A percentile compares a stretch with the other conserved stretches of the same genome.
Conservation (phyloP, 306 rosid species). For the Cercis canadensis region DNA sequence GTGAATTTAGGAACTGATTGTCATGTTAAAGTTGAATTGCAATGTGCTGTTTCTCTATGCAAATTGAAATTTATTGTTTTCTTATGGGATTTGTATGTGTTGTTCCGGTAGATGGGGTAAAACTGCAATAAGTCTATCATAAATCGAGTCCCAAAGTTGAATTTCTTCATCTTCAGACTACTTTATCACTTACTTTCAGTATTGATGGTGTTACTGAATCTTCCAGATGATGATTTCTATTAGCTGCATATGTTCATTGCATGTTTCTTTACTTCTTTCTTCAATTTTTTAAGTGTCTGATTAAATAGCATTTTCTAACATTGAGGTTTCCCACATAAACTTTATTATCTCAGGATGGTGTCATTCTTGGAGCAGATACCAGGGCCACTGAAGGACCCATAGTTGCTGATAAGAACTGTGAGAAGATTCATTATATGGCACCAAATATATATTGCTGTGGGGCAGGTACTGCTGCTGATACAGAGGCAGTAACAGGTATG, state of each 20-base stretch:
- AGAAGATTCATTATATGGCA: constrained; percentile 96
- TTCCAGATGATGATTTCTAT: no score
- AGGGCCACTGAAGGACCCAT: constrained; percentile 97
- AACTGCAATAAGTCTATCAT: neutral
- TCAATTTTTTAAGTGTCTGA: neutral
- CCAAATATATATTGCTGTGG: constrained; percentile 98
- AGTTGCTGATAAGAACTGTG: constrained; percentile 93
- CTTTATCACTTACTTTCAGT: neutral
- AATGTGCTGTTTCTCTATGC: neutral
- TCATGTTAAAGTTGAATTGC: no score
- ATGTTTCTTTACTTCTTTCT: neutral
- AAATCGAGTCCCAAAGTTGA: neutral
- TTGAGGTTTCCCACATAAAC: neutral
- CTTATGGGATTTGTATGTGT: no score
- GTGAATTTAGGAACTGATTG: no score
- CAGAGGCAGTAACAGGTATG: constrained; percentile 97
- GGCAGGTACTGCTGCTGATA: constrained; percentile 99
- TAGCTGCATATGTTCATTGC: neutral
- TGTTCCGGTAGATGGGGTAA: neutral
- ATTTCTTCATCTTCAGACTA: neutral
- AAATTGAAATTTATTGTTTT: no score
- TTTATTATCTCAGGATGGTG: constrained; percentile 72
- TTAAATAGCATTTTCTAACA: constrained; percentile 9
- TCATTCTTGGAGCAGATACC: constrained; percentile 98
- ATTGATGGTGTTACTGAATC: no score